Conservation (phyloP, 1,284 basidiomycete species). For the Cryptococcus deneoformans region DNA sequence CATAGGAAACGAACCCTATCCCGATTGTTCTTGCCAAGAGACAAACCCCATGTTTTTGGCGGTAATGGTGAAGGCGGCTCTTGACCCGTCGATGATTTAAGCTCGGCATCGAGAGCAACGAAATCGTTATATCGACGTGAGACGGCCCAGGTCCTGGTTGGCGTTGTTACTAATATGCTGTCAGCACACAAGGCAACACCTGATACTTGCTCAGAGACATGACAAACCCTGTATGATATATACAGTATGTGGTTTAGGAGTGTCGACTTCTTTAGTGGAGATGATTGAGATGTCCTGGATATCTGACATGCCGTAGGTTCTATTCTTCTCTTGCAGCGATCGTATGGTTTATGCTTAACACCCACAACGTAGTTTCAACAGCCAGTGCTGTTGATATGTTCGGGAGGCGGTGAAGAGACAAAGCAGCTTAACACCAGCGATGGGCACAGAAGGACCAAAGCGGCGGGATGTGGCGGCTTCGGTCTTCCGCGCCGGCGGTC, state of each 20-base stretch:
- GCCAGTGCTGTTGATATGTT: no score
- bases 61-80: constrained; percentile 74
- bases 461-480: no score
- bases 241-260: constrained; percentile 44
- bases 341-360: no score
- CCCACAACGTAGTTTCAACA: no score
- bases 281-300: constrained; percentile 47
- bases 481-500: no score
- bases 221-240: constrained; percentile 47
- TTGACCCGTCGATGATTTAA: constrained; percentile 66
- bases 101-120: constrained; percentile 75
- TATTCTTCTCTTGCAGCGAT: no score
- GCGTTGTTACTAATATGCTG: constrained; percentile 40
- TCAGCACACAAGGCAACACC: background rate
- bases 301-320: constrained; percentile 32
- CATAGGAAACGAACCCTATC: constrained; percentile 37
- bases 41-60: constrained; percentile 71
- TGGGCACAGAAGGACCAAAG: no score
- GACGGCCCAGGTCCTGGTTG: constrained; percentile 78
- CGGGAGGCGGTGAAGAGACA: no score
- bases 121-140: constrained; percentile 94
- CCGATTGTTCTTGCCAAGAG: constrained; percentile 32
- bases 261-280: constrained; percentile 42
- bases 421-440: no score
- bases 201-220: background rate